A percentile compares a stretch with the other conserved stretches of the same genome.
Evolutionary conservation across 768 basidiomycete genomes (phyloP).

Genomic region (Boletus vermiculosoides): DNA sequence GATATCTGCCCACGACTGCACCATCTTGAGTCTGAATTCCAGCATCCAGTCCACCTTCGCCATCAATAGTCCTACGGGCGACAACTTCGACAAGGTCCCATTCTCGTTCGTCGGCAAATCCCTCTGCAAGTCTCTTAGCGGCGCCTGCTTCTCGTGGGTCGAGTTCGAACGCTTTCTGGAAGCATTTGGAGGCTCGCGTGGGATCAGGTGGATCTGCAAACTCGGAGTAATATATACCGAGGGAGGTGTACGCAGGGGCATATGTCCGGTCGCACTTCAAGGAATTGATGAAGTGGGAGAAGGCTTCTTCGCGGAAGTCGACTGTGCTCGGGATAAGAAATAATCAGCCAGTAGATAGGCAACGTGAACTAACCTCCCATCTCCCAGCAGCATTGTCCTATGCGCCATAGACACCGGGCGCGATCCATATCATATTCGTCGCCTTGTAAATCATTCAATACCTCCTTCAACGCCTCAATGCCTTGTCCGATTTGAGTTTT

Average conservation of each 20-base stretch:
- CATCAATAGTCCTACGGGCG: conserved; percentile 89
- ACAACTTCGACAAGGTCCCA: conserved; percentile 96
- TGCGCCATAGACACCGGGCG: conserved; percentile 81
- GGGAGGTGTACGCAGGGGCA: conserved; percentile 90
- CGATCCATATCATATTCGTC: conserved; percentile 54
- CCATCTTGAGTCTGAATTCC: conserved; percentile 47
- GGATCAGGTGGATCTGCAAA: conserved; percentile 70
- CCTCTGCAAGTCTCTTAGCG: conserved; percentile 77
- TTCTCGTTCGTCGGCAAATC: conserved; percentile 89
- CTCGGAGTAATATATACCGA: conserved; percentile 87
- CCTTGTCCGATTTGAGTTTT: conserved; percentile 54
- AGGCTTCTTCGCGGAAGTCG: conserved; percentile 60
- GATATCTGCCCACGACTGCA: conserved; percentile 46
- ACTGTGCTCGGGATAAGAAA: conserved; percentile 34
- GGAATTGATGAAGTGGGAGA: conserved; percentile 73
- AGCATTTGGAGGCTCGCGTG: conserved; percentile 87
- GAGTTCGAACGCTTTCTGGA: conserved; percentile 97
- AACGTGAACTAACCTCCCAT: conserved; percentile 53
- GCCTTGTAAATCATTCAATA: conserved; percentile 43
- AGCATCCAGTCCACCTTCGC: conserved; percentile 78
- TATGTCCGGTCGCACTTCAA: conserved; percentile 73
- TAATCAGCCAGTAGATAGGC: background rate
- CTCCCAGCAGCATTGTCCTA: conserved; percentile 76
- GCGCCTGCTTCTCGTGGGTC: conserved; percentile 87
- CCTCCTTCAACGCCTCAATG: conserved; percentile 45